phyloP scores from a whole-genome alignment of 2,329 filamentous ascomycete genomes.

The Alternaria sp. region DNA sequence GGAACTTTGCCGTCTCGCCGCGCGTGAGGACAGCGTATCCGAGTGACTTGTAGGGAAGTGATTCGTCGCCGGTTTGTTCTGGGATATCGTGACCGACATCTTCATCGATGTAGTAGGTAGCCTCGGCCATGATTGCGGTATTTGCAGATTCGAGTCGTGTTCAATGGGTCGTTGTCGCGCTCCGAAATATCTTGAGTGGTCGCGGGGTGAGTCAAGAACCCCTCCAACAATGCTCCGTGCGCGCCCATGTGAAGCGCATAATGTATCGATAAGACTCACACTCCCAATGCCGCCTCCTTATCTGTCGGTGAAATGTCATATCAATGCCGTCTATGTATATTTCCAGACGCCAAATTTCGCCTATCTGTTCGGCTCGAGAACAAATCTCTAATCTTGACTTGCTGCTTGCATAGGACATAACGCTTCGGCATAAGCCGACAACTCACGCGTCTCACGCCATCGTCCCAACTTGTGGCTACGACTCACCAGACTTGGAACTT shows the following conservation, averaged over 20 bases:
- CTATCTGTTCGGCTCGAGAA: not conserved
- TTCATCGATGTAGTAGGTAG: constrained; percentile 78
- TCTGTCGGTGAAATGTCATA: constrained; percentile 15
- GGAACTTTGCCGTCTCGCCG: constrained; percentile 69
- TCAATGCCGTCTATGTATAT: not conserved
- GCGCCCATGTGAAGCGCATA: constrained; percentile 24
- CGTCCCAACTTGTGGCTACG: not conserved
- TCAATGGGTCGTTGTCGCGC: constrained; percentile 25
- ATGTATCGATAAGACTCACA: constrained; percentile 26
- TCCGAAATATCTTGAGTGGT: constrained; percentile 39
- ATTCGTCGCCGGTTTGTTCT: constrained; percentile 72
- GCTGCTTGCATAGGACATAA: not conserved
- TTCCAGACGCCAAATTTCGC: not conserved
- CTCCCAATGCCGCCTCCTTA: constrained; percentile 17
- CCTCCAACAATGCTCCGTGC: constrained; percentile 20
- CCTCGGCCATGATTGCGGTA: constrained; percentile 48
- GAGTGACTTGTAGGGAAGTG: constrained; percentile 82
- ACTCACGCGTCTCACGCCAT: not conserved
- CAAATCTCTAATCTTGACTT: not conserved
- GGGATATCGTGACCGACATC: constrained; percentile 76
- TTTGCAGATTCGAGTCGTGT: constrained; percentile 33
- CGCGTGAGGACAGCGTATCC: constrained; percentile 79
- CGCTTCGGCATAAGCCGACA: not conserved
- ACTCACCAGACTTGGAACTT: not conserved
- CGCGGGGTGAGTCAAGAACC: constrained; percentile 34